Conservation (phyloP, 352 stramenopile species). For the Globisporangium nunn region DNA sequence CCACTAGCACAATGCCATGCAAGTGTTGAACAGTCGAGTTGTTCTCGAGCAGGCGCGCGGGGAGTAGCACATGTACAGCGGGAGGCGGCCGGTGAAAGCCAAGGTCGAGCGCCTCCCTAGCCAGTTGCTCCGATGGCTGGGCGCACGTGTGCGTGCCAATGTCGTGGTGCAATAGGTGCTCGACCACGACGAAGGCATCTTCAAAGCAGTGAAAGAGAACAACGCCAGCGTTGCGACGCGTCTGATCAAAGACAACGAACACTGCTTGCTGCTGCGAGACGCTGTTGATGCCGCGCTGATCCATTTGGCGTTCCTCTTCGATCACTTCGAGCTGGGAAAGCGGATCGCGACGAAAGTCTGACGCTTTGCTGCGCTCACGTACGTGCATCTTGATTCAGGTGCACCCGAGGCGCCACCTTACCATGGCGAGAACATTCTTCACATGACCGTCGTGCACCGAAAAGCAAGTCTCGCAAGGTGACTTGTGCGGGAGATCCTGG, state of each 20-base stretch:
- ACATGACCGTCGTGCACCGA: slow-evolving; percentile 60
- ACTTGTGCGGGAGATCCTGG: slow-evolving; percentile 27
- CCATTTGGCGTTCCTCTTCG: slow-evolving; percentile 52
- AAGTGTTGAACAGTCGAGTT: neutral
- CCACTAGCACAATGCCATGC: neutral
- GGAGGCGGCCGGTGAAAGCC: slow-evolving; percentile 12
- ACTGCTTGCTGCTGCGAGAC: slow-evolving; percentile 35
- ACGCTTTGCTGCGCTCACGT: slow-evolving; percentile 28
- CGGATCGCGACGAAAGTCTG: slow-evolving; percentile 23
- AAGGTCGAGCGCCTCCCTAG: slow-evolving; percentile 13
- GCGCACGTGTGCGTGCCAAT: slow-evolving; percentile 25
- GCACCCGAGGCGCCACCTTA: slow-evolving; percentile 31
- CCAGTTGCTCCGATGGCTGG: slow-evolving; percentile 17
- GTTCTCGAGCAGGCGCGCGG: neutral
- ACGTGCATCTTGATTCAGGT: slow-evolving; percentile 20
- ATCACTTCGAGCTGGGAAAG: slow-evolving; percentile 48
- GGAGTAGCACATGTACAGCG: neutral
- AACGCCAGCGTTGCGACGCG: slow-evolving; percentile 17
- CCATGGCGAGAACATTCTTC: slow-evolving; percentile 55
- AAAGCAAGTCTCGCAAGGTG: slow-evolving; percentile 27
- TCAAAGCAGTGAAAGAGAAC: slow-evolving; percentile 41
- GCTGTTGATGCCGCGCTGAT: slow-evolving; percentile 41
- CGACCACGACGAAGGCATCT: slow-evolving; percentile 52
- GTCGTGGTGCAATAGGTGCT: slow-evolving; percentile 55
- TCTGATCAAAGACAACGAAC: slow-evolving; percentile 26